Evolutionary conservation across 1,284 basidiomycete genomes (phyloP), one percentile per base, ranked within the genome.

Genomic region (Naganishia sp.): DNA sequence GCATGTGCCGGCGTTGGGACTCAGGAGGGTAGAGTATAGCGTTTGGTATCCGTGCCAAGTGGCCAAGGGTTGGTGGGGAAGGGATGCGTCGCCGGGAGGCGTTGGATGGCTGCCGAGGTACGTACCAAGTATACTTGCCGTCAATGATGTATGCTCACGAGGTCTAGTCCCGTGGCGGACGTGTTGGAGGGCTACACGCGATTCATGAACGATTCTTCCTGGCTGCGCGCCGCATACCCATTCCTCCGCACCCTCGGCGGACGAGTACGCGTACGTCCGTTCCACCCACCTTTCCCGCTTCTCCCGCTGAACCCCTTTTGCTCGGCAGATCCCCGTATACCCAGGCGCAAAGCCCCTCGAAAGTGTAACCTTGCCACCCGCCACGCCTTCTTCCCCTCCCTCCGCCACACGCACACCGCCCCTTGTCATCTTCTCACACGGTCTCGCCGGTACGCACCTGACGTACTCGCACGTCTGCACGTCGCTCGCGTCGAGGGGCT

Each of bases 361-460:
- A 42, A 41, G 1, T 0, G 31, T 52, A n/a, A 32, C 43, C 15
- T 23, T 25, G 1, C 17, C 41, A 3, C 5, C 71, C 71, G 3
- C 68, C 70, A 28, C 43, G 49, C 0, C 46, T 56, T 1, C 63
- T 60, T 0, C 39, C 56, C 0, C 35, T 7, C 23, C 68, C 25
- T 35, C 35, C 35, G 13, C 49, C 17, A 6, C 10, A 50, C 41
- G 11, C 25, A 54, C 25, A 50, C 89, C 88, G 85, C 88, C 89
- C 0, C 81, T 92, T 17, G 84, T 90, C 35, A 83, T 91, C 52
- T 91, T 91, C 77, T 90, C 88, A 18, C 90, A 92, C 79, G 90
- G 90, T 21, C 82, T 92, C 13, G 87, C 85, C n/a, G 90, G 90
- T 0, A 86, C 84, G 47, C 81, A 86, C 25, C 88, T 85, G 0